Evolutionary conservation across 2,329 filamentous ascomycete species (phyloP).

Genomic region (Beauveria scarabaeidicola): DNA sequence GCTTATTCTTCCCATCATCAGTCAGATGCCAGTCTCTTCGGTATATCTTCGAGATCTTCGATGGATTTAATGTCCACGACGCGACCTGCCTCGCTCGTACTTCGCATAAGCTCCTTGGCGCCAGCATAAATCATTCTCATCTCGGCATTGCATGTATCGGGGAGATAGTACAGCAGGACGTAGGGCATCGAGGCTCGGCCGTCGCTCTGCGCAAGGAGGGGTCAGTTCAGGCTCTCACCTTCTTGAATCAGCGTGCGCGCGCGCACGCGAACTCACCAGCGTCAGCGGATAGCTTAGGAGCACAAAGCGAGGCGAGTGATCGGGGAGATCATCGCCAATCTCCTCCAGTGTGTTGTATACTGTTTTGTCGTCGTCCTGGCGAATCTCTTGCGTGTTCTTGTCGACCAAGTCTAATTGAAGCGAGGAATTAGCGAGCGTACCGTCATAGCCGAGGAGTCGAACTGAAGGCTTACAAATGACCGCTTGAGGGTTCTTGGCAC

Average conservation of each 20-base stretch:
- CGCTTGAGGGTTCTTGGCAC: constrained; percentile 78
- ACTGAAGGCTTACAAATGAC: constrained; percentile 70
- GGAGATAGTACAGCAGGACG: constrained; percentile 89
- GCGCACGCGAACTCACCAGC: constrained; percentile 45
- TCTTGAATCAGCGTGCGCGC: background rate
- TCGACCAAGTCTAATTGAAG: constrained; percentile 72
- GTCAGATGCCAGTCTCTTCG: constrained; percentile 45
- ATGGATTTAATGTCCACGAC: constrained; percentile 76
- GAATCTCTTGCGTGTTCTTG: constrained; percentile 82
- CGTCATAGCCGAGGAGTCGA: background rate
- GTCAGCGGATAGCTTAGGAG: constrained; percentile 87
- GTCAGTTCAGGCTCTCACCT: background rate
- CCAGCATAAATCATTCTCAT: constrained; percentile 90
- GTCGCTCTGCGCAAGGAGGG: constrained; percentile 48
- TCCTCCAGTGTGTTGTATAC: constrained; percentile 76
- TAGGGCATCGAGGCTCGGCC: constrained; percentile 86
- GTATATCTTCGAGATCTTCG: constrained; percentile 78
- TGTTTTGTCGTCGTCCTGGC: constrained; percentile 64
- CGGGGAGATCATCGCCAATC: constrained; percentile 80
- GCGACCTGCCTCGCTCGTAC: constrained; percentile 79
- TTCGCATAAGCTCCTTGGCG: constrained; percentile 92
- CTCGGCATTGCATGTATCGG: constrained; percentile 80
- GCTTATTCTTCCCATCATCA: background rate
- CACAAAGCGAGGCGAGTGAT: constrained; percentile 83
- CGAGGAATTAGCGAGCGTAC: background rate